These are phyloP conservation scores for Tylopilus balloui DNA, from an alignment of 768 basidiomycete species.

Conservation along the genomic window DNA sequence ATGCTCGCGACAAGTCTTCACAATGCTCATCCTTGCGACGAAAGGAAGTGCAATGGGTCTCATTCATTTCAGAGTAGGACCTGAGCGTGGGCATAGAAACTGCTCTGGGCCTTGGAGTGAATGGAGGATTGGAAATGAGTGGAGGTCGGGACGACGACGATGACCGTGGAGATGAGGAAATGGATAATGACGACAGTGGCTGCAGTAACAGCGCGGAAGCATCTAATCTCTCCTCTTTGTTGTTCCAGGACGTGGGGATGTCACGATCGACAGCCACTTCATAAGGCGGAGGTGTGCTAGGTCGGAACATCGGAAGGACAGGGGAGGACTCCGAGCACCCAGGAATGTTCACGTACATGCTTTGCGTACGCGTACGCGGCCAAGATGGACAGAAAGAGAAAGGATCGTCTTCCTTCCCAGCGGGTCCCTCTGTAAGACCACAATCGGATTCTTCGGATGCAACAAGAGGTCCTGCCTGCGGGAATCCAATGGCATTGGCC, in stretches of 20 bases:
- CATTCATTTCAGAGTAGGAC: conserved; percentile 1
- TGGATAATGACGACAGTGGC: conserved; percentile 20
- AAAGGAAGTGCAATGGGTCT: conserved; percentile 17
- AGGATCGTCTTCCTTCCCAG: conserved; percentile 21
- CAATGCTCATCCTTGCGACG: conserved; percentile 16
- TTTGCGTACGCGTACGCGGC: conserved; percentile 28
- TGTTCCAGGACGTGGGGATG: not conserved
- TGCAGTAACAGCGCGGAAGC: conserved; percentile 28
- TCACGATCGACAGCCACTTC: conserved; percentile 10
- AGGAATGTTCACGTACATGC: conserved; percentile 22
- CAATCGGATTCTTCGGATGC: not conserved
- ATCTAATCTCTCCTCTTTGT: conserved; percentile 12
- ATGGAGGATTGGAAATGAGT: conserved; percentile 6
- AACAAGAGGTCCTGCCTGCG: conserved; percentile 7
- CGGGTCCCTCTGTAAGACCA: not conserved
- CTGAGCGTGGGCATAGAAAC: conserved; percentile 20
- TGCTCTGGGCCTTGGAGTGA: conserved; percentile 24
- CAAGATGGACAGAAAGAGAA: conserved; percentile 21
- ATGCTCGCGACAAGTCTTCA: conserved; percentile 29
- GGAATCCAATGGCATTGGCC: conserved; percentile 20
- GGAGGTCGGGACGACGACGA: conserved; percentile 9
- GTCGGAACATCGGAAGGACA: conserved; percentile 20
- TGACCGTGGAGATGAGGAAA: conserved; percentile 9
- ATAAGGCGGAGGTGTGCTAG: conserved; percentile 27
- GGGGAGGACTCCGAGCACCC: conserved; percentile 5